A percentile compares a stretch with the other conserved stretches of the same genome.
Conservation (phyloP, 176 grass and related monocot genomes). For the Coix lacrymajobi region DNA sequence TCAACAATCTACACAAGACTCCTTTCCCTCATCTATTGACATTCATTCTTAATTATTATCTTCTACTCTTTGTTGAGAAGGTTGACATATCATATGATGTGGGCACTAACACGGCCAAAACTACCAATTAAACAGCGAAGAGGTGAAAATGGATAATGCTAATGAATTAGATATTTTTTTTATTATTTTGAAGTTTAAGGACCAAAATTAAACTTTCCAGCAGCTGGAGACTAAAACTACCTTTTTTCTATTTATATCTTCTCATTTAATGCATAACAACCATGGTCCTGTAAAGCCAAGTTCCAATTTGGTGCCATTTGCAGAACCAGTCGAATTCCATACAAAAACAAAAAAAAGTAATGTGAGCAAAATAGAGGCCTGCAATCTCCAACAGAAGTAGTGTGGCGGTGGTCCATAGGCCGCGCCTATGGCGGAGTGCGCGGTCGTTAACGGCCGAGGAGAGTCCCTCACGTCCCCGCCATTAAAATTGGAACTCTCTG, state of each 20-base stretch:
- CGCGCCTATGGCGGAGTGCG: background rate
- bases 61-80: background rate
- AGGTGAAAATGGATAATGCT: background rate
- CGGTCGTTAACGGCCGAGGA: slow-evolving; percentile 22
- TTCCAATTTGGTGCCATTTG: too few species aligned
- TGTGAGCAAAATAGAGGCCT: background rate
- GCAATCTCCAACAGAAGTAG: background rate
- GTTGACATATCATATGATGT: background rate
- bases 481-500: slow-evolving; percentile 17
- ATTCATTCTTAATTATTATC: too few species aligned
- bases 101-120: background rate
- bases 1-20: too few species aligned
- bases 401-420: background rate
- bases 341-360: background rate
- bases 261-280: background rate
- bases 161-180: background rate
- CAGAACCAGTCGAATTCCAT: too few species aligned
- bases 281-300: too few species aligned
- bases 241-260: background rate
- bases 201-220: background rate
- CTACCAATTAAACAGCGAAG: too few species aligned
- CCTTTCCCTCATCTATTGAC: too few species aligned
- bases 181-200: background rate
- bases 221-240: background rate
- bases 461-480: slow-evolving; percentile 40